Evolutionary conservation across 1,284 basidiomycete genomes (phyloP).

Genomic region (Sporisorium scitamineum): DNA sequence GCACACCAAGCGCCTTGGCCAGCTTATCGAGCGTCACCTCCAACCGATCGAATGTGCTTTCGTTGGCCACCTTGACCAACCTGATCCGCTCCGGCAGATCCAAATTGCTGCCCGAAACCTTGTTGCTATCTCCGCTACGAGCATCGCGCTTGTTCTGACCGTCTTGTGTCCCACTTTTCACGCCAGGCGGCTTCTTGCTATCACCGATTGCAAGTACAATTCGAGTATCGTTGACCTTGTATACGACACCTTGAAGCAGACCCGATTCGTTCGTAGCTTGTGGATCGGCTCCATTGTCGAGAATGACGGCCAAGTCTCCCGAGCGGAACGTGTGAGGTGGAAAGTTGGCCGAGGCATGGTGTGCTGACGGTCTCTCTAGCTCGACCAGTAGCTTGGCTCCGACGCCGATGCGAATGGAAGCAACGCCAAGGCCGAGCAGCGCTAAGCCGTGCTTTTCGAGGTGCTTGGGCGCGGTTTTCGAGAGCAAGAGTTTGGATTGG

Average conservation of each 20-base stretch:
- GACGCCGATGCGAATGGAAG: constrained; percentile 80
- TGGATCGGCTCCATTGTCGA: constrained; percentile 73
- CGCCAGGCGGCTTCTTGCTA: constrained; percentile 10
- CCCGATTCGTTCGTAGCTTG: constrained; percentile 27
- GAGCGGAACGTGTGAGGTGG: constrained; percentile 88
- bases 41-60: constrained; percentile 84
- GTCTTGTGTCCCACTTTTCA: constrained; percentile 3
- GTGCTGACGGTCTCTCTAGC: constrained; percentile 83
- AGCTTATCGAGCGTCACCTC: constrained; percentile 49
- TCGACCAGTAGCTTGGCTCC: constrained; percentile 93
- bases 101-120: constrained; percentile 75
- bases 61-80: constrained; percentile 90
- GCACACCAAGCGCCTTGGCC: constrained; percentile 34
- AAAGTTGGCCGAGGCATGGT: constrained; percentile 78
- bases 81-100: constrained; percentile 86
- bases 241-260: constrained; percentile 47
- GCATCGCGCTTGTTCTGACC: constrained; percentile 37
- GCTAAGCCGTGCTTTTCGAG: constrained; percentile 89
- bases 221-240: constrained; percentile 30
- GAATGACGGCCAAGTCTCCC: constrained; percentile 85
- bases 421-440: constrained; percentile 79
- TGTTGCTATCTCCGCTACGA: constrained; percentile 66
- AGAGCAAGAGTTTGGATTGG: constrained; percentile 81
- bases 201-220: constrained; percentile 39
- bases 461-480: constrained; percentile 84